Evolutionary conservation across 106 monocot genomes (phyloP), one percentile per base, ranked within the genome.

Genomic region (Xerophyta viscosa): DNA sequence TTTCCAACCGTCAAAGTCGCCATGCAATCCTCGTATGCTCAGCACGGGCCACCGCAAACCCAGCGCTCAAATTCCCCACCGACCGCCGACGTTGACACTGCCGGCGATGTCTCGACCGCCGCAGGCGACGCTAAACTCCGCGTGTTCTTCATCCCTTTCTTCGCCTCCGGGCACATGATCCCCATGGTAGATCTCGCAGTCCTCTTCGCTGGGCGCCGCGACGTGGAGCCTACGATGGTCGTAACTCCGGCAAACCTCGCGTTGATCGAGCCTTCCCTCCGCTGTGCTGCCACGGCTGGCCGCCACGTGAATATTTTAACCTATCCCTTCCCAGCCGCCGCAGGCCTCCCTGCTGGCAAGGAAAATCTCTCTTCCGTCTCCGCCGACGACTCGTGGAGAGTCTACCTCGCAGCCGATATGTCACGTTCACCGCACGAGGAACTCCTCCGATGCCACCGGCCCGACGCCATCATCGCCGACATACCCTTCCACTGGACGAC

Each of bases 131-230:
- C 48, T 36, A 28, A 17, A 1, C 53, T 64, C 43, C 64, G 54
- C 14, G 30, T 64, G 25, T 64, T 64, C 63, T 71, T 63, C 63
- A 50, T 71, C 42, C 71, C 71, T 3, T 71, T 57, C 71, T 58
- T 64, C 41, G 71, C 63, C 19, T 29, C 71, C 24, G 50, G 71
- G 5, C 71, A 71, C 63, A 57, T 71, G 31, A 63, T 64, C 44
- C 71, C 71, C 64, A 29, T 71, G 57, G 41, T 48, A 28, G 57
- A 64, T 46, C n/a, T 58, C 30, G 63, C 71, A 46, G 15, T 27
- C 25, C 41, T 49, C 36, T 64, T 71, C 57, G 49, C 71, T 14
- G 22, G 29, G 30, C 71, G 64, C 43, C 63, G 43, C 15, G 56
- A 57, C 12, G 64, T 71, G 12, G 63, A 71, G 27, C 24, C 63